Base-by-base conservation (phyloP, 345 rosid genomes). In the Citrus sp. region DNA sequence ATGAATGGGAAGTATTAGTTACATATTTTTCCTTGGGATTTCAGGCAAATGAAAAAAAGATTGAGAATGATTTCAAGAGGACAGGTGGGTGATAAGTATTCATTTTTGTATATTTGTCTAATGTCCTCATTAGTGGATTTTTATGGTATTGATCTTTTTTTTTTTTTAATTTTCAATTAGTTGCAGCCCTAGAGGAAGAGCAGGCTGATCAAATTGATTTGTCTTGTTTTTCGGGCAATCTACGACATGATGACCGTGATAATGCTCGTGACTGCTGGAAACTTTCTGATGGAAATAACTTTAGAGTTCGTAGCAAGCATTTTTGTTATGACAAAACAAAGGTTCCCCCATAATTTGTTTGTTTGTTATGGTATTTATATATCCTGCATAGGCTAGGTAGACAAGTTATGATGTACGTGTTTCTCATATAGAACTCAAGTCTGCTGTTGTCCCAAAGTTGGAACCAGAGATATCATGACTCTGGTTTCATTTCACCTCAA, bases 261-360 rank as follows among this genome's bases (percentile, higher is more conserved):
- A 93, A 90, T 71, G 85, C 94, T 72, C 98, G 98, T 77, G 81
- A 97, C 81, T 90, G 99, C 87, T 97, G 99, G 99, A 85, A 80
- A 80, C 83, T 92, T 71, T 90, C 98, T 74, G 90, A 92, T 86
- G 98, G 93, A 74, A 89, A 89, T 86, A 97, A 94, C 82, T 97
- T 97, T 82, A 85, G 93, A 91, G 93, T 97, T 79, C 99, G 99
- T 68, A 91, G 98, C 90, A 91, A 87, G 90, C 86, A 85, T 77
- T 97, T 97, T 84, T 93, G 96, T 87, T 85, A 82, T 28, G 91
- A 94, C 88, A 97, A 94, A 84, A 77, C 93, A 76, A 97, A 94
- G 99, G 99, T 93, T 78, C 8, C 55, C 49, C 40, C 22, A 22
- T 74, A 46, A 51, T 79, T 58, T 55, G 46, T 38, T 76, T 77